Conservation (phyloP, 805 yeast species). For the Candida lessepsii region DNA sequence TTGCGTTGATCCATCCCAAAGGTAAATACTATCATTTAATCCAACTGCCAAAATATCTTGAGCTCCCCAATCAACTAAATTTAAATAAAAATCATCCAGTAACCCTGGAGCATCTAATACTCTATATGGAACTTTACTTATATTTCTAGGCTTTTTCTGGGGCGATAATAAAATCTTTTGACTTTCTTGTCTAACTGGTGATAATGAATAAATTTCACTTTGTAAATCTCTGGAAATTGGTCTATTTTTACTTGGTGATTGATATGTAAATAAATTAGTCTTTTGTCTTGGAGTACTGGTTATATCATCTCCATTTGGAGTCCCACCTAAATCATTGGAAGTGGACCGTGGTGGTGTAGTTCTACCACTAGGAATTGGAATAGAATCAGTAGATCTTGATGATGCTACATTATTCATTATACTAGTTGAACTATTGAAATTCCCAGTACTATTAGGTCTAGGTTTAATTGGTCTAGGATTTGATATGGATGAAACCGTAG, state of each 20-base stretch:
- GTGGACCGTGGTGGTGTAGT: conserved; percentile 25
- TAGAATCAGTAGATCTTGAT: conserved; percentile 13
- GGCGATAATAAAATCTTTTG: conserved; percentile 80
- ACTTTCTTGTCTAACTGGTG: conserved; percentile 88
- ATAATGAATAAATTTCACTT: conserved; percentile 72
- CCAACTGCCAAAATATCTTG: conserved; percentile 90
- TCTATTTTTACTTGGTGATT: conserved; percentile 63
- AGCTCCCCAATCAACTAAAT: conserved; percentile 93
- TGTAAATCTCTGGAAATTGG: conserved; percentile 65
- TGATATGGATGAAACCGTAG: conserved; percentile 44
- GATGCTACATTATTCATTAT: conserved; percentile 11
- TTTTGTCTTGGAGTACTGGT: conserved; percentile 40
- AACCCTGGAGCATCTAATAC: conserved; percentile 95
- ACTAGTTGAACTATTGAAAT: conserved; percentile 9
- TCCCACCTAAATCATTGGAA: conserved; percentile 9
- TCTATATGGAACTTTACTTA: conserved; percentile 84
- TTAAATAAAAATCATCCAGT: conserved; percentile 89
- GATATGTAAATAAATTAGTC: conserved; percentile 70
- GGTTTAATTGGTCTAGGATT: conserved; percentile 13
- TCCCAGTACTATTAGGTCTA: conserved; percentile 22
- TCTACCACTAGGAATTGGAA: conserved; percentile 15
- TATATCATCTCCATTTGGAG: conserved; percentile 16
- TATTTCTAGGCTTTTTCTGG: conserved; percentile 70
- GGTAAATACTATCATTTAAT: conserved; percentile 78
- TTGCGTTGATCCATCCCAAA: conserved; percentile 88